Evolutionary conservation across 2,329 filamentous ascomycete species (phyloP).

Genomic region (Trichoderma gracile): DNA sequence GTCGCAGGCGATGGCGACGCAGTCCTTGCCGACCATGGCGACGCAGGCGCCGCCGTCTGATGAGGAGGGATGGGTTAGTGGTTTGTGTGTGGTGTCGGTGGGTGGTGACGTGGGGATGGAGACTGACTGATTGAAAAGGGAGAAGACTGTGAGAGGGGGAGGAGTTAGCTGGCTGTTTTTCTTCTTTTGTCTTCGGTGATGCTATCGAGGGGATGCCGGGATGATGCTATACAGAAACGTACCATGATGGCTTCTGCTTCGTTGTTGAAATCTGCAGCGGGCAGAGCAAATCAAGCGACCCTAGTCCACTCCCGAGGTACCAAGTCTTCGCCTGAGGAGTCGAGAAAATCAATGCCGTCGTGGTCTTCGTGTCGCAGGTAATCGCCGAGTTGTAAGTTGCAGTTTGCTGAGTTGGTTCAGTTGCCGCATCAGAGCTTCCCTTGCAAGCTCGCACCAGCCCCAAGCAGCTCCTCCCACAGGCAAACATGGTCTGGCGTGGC

Average conservation of each 20-base stretch:
- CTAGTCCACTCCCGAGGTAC: neutral
- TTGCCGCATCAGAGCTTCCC: neutral
- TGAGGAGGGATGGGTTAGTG: slow-evolving; percentile 21
- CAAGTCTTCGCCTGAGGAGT: neutral
- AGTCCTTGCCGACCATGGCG: slow-evolving; percentile 99
- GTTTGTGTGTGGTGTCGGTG: slow-evolving; percentile 1
- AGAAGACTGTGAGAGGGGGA: slow-evolving; percentile 63
- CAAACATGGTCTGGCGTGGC: slow-evolving; percentile 35
- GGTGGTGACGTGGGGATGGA: slow-evolving; percentile 25
- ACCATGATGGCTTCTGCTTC: slow-evolving; percentile 35
- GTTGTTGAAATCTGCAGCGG: neutral
- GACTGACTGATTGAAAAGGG: slow-evolving; percentile 92
- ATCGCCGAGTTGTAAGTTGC: neutral
- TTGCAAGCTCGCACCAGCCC: slow-evolving; percentile 15
- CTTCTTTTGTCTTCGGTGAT: neutral
- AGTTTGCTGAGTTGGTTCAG: neutral
- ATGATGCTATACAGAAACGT: slow-evolving; percentile 8
- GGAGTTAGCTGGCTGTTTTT: slow-evolving; percentile 31
- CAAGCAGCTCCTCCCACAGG: slow-evolving; percentile 25
- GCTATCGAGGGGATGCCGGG: slow-evolving; percentile 2
- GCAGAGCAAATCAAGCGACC: neutral
- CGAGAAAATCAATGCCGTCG: slow-evolving; percentile 1
- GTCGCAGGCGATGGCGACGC: slow-evolving; percentile 98
- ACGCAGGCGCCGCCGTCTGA: slow-evolving; percentile 90
- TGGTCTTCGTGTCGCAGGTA: neutral